Evolutionary conservation across 495 filamentous ascomycete genomes (phyloP).

Genomic region (Aspergillus steynii): DNA sequence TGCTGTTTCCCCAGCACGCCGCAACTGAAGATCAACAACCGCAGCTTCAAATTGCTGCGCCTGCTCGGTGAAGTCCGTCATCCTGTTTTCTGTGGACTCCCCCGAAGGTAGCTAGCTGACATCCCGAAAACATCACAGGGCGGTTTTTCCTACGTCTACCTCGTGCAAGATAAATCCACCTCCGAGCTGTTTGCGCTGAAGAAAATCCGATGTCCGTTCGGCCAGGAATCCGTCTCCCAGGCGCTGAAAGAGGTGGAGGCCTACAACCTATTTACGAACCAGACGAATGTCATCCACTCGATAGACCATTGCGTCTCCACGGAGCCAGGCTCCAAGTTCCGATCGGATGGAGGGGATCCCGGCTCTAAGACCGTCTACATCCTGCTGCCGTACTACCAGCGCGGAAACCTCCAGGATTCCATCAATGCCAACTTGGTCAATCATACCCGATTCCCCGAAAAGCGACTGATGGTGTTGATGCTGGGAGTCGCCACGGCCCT

Average conservation of each 20-base stretch:
- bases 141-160: slow-evolving; percentile 97
- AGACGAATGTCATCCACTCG: slow-evolving; percentile 85
- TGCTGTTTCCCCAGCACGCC: slow-evolving; percentile 93
- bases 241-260: slow-evolving; percentile 97
- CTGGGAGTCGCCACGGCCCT: slow-evolving; percentile 88
- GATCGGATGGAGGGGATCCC: slow-evolving; percentile 54
- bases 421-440: slow-evolving; percentile 99
- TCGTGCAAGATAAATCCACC: slow-evolving; percentile 84
- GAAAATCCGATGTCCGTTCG: slow-evolving; percentile 97
- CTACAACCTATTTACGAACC: slow-evolving; percentile 81
- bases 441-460: slow-evolving; percentile 89
- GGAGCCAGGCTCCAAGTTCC: slow-evolving; percentile 60
- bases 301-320: slow-evolving; percentile 77
- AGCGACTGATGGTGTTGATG: slow-evolving; percentile 83
- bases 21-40: slow-evolving; percentile 90
- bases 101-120: neutral
- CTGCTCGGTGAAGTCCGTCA: slow-evolving; percentile 78
- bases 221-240: slow-evolving; percentile 89
- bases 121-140: slow-evolving; percentile 52
- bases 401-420: slow-evolving; percentile 94
- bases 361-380: slow-evolving; percentile 94
- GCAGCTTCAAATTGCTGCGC: slow-evolving; percentile 91
- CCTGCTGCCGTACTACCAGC: slow-evolving; percentile 87
- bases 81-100: neutral
- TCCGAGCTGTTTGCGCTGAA: slow-evolving; percentile 90